Percentiles rank a stretch among this genome's conserved stretches.
phyloP scores from a whole-genome alignment of 192 early-diverging fungal species.

The Coemansia javaensis region DNA sequence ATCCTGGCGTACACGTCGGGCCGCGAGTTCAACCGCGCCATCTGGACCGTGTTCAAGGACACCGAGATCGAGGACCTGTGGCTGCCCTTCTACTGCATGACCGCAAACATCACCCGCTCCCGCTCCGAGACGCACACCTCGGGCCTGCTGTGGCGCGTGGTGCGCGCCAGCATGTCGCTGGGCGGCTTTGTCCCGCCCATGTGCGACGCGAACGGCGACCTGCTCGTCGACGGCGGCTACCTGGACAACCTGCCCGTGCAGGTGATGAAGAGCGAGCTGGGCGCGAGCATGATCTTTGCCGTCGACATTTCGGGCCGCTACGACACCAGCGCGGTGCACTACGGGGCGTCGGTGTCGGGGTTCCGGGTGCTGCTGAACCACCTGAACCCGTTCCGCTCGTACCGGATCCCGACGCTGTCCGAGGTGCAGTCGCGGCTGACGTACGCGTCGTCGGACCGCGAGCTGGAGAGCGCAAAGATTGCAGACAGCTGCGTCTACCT shows the following conservation, averaged over 20 bases:
- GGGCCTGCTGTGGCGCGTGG: conserved; percentile 95
- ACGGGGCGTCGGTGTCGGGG: conserved; percentile 90
- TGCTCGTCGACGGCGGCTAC: conserved; percentile 99
- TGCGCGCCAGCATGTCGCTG: conserved; percentile 97
- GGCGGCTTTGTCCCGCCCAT: conserved; percentile 93
- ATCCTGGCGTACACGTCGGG: conserved; percentile 86
- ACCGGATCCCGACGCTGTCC: conserved; percentile 80
- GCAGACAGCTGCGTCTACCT: conserved; percentile 79
- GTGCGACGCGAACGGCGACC: conserved; percentile 85
- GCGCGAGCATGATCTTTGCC: conserved; percentile 88
- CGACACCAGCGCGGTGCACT: conserved; percentile 87
- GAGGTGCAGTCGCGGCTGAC: conserved; percentile 93
- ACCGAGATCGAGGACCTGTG: conserved; percentile 97
- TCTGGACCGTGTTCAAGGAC: conserved; percentile 93
- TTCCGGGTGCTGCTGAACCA: conserved; percentile 82
- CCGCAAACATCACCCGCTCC: conserved; percentile 94
- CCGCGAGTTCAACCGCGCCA: conserved; percentile 91
- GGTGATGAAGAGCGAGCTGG: conserved; percentile 67
- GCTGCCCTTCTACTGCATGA: conserved; percentile 92
- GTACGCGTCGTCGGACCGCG: conserved; percentile 84
- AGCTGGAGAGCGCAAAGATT: conserved; percentile 84
- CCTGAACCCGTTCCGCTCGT: conserved; percentile 69
- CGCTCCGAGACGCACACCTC: conserved; percentile 87
- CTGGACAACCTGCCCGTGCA: conserved; percentile 95
- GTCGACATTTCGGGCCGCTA: conserved; percentile 90